Conservation (phyloP, 768 basidiomycete species). For the Auriculariales sp. region DNA sequence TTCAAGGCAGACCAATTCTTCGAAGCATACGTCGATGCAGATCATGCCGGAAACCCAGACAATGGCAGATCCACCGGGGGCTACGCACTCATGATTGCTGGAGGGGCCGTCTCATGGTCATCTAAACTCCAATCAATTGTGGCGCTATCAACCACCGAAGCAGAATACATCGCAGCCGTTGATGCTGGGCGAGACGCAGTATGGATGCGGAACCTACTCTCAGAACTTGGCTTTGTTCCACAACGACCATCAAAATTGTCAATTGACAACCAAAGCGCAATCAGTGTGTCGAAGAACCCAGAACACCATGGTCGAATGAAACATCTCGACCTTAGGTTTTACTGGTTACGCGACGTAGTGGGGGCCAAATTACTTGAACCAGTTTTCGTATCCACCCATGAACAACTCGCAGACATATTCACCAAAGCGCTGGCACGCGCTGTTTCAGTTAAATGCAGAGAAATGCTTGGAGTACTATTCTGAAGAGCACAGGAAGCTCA, state of each 20-base stretch:
- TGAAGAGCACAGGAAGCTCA: too few relatives aligned
- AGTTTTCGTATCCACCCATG: too few relatives aligned
- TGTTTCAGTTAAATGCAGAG: too few relatives aligned
- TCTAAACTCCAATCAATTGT: constrained; percentile 12
- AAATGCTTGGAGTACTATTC: too few relatives aligned
- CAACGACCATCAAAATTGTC: constrained; percentile 14
- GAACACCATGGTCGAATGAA: constrained; percentile 17
- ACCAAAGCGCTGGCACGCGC: too few relatives aligned
- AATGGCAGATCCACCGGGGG: constrained; percentile 12
- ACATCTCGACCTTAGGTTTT: constrained; percentile 18
- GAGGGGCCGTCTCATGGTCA: constrained; percentile 11
- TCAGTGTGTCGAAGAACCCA: constrained; percentile 14
- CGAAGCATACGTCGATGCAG: constrained; percentile 15
- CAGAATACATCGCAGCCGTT: constrained; percentile 13
- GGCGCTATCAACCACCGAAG: constrained; percentile 15
- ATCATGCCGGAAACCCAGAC: constrained; percentile 14
- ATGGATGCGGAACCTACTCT: constrained; percentile 11
- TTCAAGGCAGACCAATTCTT: not conserved
- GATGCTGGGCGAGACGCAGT: constrained; percentile 10
- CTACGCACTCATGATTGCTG: constrained; percentile 11
- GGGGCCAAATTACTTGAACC: too few relatives aligned
- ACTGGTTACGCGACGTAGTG: constrained; percentile 16
- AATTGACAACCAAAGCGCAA: constrained; percentile 22
- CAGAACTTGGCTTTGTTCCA: constrained; percentile 6
- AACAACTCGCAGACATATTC: too few relatives aligned